phyloP scores from a whole-genome alignment of 2,329 filamentous ascomycete species.

The Fusarium nematophilum region DNA sequence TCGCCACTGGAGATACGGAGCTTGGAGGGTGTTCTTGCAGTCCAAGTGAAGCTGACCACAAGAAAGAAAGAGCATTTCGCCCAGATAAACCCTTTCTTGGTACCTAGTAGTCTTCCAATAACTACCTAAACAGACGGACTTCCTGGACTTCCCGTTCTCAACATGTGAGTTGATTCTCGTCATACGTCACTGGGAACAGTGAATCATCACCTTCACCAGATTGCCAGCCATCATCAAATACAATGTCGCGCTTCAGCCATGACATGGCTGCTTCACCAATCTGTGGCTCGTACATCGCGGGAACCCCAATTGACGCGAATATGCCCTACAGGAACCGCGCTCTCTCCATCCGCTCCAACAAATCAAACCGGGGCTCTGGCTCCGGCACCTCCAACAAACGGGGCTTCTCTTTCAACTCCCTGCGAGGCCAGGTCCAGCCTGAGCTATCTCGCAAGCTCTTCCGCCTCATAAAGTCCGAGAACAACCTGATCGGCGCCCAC shows the following conservation, averaged over 20 bases:
- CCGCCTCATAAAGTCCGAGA: constrained; percentile 94
- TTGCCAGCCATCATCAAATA: neutral
- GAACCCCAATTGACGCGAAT: constrained; percentile 44
- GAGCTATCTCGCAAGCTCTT: constrained; percentile 90
- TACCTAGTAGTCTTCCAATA: constrained; percentile 7
- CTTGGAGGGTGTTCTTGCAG: neutral
- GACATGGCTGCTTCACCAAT: constrained; percentile 43
- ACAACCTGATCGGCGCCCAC: constrained; percentile 86
- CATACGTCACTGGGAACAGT: no score
- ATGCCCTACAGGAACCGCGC: constrained; percentile 72
- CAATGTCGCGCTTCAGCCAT: constrained; percentile 49
- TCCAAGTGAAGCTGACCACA: constrained; percentile 26
- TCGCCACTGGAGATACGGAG: neutral
- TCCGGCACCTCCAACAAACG: constrained; percentile 56
- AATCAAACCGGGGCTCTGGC: constrained; percentile 56
- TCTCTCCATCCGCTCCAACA: constrained; percentile 78
- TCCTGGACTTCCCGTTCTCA: constrained; percentile 8
- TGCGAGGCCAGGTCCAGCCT: constrained; percentile 86
- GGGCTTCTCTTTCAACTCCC: constrained; percentile 86
- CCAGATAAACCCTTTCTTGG: neutral
- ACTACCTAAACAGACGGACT: constrained; percentile 1
- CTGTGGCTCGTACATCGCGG: constrained; percentile 27
- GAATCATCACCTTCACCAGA: neutral
- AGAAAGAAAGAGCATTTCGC: constrained; percentile 29
- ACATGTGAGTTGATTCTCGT: constrained; percentile 41